These are phyloP conservation scores for Aurantiochytrium sp. DNA, from an alignment of 108 stramenopile species.

Conservation along the genomic window DNA sequence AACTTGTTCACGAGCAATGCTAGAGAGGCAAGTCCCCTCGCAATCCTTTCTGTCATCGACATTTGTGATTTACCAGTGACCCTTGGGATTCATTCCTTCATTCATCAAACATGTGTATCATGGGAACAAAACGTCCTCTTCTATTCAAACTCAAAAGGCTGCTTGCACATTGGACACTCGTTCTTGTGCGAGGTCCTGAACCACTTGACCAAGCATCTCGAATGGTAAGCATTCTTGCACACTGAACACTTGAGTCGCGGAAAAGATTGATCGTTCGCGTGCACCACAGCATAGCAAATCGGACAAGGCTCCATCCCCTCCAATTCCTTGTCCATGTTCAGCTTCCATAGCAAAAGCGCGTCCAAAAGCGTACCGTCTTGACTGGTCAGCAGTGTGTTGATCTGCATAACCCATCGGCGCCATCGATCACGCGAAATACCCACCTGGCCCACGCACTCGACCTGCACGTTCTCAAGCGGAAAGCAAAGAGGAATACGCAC, in stretches of 20 bases:
- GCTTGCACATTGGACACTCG: conserved; percentile 81
- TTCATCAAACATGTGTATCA: too few relatives aligned
- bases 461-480: conserved; percentile 18
- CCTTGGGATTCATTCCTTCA: too few relatives aligned
- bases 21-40: too few relatives aligned
- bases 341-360: conserved; percentile 86
- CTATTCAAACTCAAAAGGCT: neutral
- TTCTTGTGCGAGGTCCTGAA: conserved; percentile 78
- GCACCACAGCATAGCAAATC: conserved; percentile 87
- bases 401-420: conserved; percentile 56
- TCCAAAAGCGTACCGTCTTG: conserved; percentile 54
- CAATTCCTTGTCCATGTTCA: conserved; percentile 92
- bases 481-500: neutral
- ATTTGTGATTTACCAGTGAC: too few relatives aligned
- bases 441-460: conserved; percentile 4
- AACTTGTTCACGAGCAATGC: too few relatives aligned
- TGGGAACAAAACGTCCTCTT: too few relatives aligned
- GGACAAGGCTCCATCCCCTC: conserved; percentile 98
- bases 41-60: too few relatives aligned
- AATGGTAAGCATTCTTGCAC: conserved; percentile 80
- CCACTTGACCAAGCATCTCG: conserved; percentile 83
- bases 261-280: conserved; percentile 73
- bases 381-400: conserved; percentile 38
- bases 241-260: conserved; percentile 73
- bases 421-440: conserved; percentile 29